Evolutionary conservation across 805 yeast species (phyloP), one percentile per base, ranked within the genome.

Genomic region (Huiozyma sinensis): DNA sequence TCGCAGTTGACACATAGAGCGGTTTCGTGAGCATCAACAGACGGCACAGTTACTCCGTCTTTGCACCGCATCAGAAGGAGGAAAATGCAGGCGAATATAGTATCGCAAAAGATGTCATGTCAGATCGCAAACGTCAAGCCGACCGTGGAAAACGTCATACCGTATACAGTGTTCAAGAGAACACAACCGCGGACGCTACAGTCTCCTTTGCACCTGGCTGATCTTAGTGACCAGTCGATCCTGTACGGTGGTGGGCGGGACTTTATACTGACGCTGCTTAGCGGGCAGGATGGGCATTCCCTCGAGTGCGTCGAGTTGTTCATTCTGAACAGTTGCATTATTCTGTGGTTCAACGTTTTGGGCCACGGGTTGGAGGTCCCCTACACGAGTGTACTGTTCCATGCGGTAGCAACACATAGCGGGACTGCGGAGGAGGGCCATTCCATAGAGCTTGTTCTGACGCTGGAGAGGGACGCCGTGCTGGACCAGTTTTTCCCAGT

Each of bases 221-320:
- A 40, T 29, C 38, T 38, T 6, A 37, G 28, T 30, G 49, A 48
- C 42, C 43, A 44, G 28, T 63, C 66, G 1, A 49, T 68, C 1
- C 49, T 69, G 13, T 62, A 60, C 40, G 73, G 70, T 4, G 73
- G 73, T 4, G 72, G 73, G 1, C 56, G 72, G 30, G 61, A 66
- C 28, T 55, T 68, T 50, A 40, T 52, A 0, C 44, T 61, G 11
- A 48, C 54, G 17, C 30, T 52, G 30, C 42, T 61, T 9, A 50
- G 42, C n/a, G 24, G 24, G 24, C 24, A 17, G 24, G 17, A 27
- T 12, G 33, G 28, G 10, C 33, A 30, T 11, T 33, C 40, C 12
- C 33, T 53, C 17, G 57, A 51, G 31, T 36, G 48, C 13, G 56
- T 55, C 8, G 73, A 70, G 42, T 36, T 70, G 3, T 71, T 67